Conservation (phyloP, 306 rosid species). For the Ammopiptanthus mongolicus region DNA sequence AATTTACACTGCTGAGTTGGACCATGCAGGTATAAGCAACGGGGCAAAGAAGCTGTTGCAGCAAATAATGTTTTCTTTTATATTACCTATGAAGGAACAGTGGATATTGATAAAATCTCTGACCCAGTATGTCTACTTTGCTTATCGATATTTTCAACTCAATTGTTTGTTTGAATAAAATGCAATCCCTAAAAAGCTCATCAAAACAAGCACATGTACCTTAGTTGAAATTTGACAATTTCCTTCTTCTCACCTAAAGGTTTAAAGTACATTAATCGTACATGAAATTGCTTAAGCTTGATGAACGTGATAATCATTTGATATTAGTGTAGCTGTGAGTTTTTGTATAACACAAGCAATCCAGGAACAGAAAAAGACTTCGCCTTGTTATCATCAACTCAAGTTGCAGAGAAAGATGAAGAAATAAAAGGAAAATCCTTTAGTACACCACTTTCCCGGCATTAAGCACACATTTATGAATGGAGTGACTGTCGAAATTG, state of each 20-base stretch:
- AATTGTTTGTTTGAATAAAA: slow-evolving; percentile 11
- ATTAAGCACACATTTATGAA: neutral
- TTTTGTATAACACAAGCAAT: neutral
- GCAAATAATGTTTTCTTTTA: slow-evolving; percentile 96
- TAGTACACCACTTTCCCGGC: neutral
- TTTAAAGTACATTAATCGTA: neutral
- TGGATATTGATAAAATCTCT: slow-evolving; percentile 94
- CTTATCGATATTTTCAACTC: slow-evolving; percentile 18
- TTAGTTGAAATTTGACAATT: neutral
- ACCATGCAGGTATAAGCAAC: slow-evolving; percentile 80
- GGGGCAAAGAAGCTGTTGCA: slow-evolving; percentile 88
- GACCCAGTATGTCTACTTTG: slow-evolving; percentile 72
- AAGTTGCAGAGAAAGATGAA: neutral
- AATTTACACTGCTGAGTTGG: slow-evolving; percentile 22
- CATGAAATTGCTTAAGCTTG: neutral
- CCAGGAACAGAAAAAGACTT: neutral
- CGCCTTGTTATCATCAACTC: neutral
- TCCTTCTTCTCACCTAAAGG: neutral
- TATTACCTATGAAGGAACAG: slow-evolving; percentile 94
- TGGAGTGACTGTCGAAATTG: no score
- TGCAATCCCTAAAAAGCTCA: neutral
- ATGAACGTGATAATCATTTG: no score
- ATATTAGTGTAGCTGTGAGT: neutral
- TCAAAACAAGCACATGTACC: neutral
- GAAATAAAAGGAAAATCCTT: neutral